Base-by-base conservation (phyloP, 2,329 filamentous ascomycete genomes). In the Penicillium sp. region DNA sequence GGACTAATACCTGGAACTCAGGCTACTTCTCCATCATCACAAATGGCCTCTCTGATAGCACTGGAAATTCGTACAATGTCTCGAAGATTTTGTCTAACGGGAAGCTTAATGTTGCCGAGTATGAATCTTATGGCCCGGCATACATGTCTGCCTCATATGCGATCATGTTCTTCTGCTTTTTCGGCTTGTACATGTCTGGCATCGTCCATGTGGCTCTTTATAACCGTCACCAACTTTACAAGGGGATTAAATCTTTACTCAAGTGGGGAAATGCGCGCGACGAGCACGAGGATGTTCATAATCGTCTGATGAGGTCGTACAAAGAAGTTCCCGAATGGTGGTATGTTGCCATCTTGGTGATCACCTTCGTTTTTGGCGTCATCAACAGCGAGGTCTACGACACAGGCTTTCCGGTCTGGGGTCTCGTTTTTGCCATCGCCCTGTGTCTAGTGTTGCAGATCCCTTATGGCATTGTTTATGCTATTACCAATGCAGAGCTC, bases 91-190 rank as follows among this genome's bases (percentile, higher is more conserved):
- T 80, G 61, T 66, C 74, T 3, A 66, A 71, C 28, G 77, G 75
- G 1, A 67, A 79, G 9, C 80, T 82, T 58, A 72, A 80, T 56
- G 60, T 67, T 5, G 66, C 68, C 28, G 77, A 77, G 53, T 83
- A 83, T 62, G 70, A 74, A 38, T 64, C 67, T 1, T 83, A 83
- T 65, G 82, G 79, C 3, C 79, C 79, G 0, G 79, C 79, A 0
- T 83, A 78, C 61, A 65, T 83, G 24, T 69, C 77, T 0, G 79
- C 81, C 12, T 78, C 74, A 16, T 80, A 79, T 55, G 65, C 80
- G n/a, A 69, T 73, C 26, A 71, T 79, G 18, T 83, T 83, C 69
- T 71, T 80, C 61, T 81, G 79, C 65, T 83, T 81, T 69, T 83
- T 84, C 57, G 79, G 75, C 51, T 77, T 81, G 24, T 83, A 83